phyloP scores from a whole-genome alignment of 2,329 filamentous ascomycete species.

The Calycina marina region DNA sequence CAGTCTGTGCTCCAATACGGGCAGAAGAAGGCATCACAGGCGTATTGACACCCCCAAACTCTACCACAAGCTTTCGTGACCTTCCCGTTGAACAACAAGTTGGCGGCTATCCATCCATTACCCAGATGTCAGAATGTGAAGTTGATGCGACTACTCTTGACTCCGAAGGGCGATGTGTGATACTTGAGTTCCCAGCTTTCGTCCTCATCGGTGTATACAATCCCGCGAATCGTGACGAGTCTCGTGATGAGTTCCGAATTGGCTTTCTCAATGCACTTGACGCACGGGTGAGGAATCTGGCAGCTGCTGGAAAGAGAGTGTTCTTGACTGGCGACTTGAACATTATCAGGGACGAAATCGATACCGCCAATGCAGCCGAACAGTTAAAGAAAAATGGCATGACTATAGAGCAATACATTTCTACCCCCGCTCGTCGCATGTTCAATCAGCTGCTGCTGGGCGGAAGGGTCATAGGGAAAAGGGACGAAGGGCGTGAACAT shows the following conservation, averaged over 20 bases:
- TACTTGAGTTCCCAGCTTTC: conserved; percentile 89
- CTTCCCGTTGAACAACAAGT: conserved; percentile 63
- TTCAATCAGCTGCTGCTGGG: conserved; percentile 76
- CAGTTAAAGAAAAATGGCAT: conserved; percentile 55
- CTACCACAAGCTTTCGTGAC: conserved; percentile 56
- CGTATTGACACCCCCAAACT: conserved; percentile 58
- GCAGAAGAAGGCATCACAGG: conserved; percentile 93
- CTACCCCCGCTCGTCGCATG: conserved; percentile 54
- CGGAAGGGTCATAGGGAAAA: conserved; percentile 50
- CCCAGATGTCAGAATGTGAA: conserved; percentile 47
- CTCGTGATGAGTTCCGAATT: conserved; percentile 66
- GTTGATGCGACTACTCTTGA: conserved; percentile 65
- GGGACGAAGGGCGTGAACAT: conserved; percentile 53
- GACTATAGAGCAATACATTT: conserved; percentile 57
- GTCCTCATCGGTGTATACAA: conserved; percentile 87
- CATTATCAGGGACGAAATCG: conserved; percentile 47
- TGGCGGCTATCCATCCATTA: conserved; percentile 66
- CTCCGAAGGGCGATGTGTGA: conserved; percentile 79
- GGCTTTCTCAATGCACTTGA: conserved; percentile 72
- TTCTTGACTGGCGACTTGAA: conserved; percentile 83
- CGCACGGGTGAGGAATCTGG: conserved; percentile 69
- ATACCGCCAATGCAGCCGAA: conserved; percentile 63
- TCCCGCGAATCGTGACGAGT: conserved; percentile 76
- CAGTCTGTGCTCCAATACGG: conserved; percentile 69
- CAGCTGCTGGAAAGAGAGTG: conserved; percentile 68